Evolutionary conservation across 2,329 filamentous ascomycete species (phyloP), one percentile per base, ranked within the genome.

Genomic region (Leptodontidium sp.): DNA sequence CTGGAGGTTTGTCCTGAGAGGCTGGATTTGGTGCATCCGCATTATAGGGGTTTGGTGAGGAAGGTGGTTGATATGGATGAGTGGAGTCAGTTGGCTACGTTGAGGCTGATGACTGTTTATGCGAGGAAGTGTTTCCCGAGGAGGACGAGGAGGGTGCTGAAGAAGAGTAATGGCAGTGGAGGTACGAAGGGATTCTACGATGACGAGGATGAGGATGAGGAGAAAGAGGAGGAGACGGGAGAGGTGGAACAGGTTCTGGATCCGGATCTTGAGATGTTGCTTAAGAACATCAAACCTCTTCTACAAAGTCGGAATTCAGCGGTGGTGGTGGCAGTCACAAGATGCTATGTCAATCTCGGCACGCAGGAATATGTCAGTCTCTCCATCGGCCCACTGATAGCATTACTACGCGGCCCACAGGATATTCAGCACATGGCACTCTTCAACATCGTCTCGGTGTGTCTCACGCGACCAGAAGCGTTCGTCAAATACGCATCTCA

Each of bases 11-110:
- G 95, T 73, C 94, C 96, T 0, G 91, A 97, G 17, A 86, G 92
- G 65, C 86, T 97, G 72, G 94, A 98, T 78, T 82, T 99, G 69
- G 90, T 99, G 74, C 96, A 99, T 80, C 90, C 91, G 73, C 92
- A 97, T 78, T 99, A 98, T 81, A 89, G 93, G 62, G 85, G 88
- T 45, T 83, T 99, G 71, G 90, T 97, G 71, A 93, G 90, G 79
- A 97, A 98, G 83, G 83, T 98, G 64, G 93, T 98, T 29, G 96
- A 99, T 78, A 99, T 99, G 96, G 96, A 99, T 77, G 96, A 99
- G 81, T 99, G 96, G 96, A 92, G 94, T 52, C 96, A 99, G 81
- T 80, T 98, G 65, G 91, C 93, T 1, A 92, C 92, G 2, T 78
- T 99, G 74, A 87, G 90, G 49, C 83, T 99, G 72, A 90, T 98